phyloP scores from a whole-genome alignment of 106 monocot genomes.

The Acorus calamus region DNA sequence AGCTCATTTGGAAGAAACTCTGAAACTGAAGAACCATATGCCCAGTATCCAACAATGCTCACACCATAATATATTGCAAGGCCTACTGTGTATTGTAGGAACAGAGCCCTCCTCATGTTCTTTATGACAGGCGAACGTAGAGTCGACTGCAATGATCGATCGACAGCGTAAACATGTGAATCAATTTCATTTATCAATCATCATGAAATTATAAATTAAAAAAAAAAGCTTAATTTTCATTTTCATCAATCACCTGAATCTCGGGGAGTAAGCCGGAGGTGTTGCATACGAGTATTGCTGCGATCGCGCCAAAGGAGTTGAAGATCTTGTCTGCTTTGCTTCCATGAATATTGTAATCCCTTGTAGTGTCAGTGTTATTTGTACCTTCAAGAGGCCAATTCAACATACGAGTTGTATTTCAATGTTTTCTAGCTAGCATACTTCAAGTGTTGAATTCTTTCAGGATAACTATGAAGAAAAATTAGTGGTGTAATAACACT shows the following conservation, averaged over 20 bases:
- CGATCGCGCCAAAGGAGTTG: constrained; percentile 50
- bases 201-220: no score
- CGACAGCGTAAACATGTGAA: neutral
- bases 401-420: neutral
- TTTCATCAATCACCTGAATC: constrained; percentile 35
- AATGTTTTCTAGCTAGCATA: no score
- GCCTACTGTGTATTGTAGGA: constrained; percentile 35
- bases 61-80: constrained; percentile 40
- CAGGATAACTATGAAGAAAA: no score
- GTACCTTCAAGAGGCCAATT: neutral
- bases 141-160: constrained; percentile 38
- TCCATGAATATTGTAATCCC: constrained; percentile 34
- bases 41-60: constrained; percentile 56
- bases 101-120: constrained; percentile 46
- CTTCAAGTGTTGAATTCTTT: no score
- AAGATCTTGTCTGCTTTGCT: constrained; percentile 28
- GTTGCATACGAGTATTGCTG: constrained; percentile 43
- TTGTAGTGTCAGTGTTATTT: constrained; percentile 14
- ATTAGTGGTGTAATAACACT: no score
- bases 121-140: constrained; percentile 30
- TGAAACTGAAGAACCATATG: constrained; percentile 54
- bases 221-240: neutral
- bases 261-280: constrained; percentile 52
- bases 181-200: no score
- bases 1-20: constrained; percentile 41